Percentiles rank a stretch among this genome's conserved stretches.
phyloP scores from a whole-genome alignment of 805 yeast species.

The Yamadazyma scolyti region DNA sequence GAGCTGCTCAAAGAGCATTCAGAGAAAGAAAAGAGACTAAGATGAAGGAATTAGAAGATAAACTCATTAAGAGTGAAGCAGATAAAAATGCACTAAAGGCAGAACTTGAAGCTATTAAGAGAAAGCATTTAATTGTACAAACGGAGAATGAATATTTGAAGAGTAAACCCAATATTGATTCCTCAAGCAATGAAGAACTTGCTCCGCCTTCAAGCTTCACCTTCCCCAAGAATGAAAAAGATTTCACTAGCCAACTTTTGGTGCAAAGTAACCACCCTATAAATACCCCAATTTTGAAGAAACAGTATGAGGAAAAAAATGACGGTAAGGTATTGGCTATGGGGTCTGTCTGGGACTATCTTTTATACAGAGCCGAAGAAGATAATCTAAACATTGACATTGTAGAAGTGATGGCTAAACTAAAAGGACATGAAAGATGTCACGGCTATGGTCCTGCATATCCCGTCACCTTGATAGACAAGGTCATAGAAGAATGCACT shows the following conservation, averaged over 20 bases:
- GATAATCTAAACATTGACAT: conserved; percentile 53
- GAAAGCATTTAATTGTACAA: conserved; percentile 52
- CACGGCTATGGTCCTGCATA: conserved; percentile 80
- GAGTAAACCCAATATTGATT: conserved; percentile 1
- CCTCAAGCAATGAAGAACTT: background rate
- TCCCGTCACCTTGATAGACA: conserved; percentile 41
- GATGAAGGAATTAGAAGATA: conserved; percentile 61
- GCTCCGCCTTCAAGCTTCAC: conserved; percentile 20
- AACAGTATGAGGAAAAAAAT: conserved; percentile 33
- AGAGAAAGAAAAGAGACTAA: conserved; percentile 76
- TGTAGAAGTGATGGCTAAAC: conserved; percentile 49
- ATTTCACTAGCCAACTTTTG: conserved; percentile 29
- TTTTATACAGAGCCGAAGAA: conserved; percentile 45
- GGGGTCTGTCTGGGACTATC: conserved; percentile 82
- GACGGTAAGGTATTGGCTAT: conserved; percentile 55
- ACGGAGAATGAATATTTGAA: conserved; percentile 61
- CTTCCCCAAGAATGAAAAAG: conserved; percentile 33
- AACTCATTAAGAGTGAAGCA: conserved; percentile 54
- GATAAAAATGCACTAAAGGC: conserved; percentile 45
- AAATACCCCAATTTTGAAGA: conserved; percentile 18
- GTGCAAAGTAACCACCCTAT: conserved; percentile 20
- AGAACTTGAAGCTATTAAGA: conserved; percentile 49
- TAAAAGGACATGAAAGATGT: conserved; percentile 70
- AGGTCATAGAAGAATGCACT: conserved; percentile 20
- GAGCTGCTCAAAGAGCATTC: conserved; percentile 87